Evolutionary conservation across 257 asterid genomes (phyloP), one percentile per base, ranked within the genome.

Genomic region (Ligustrum vulgare): DNA sequence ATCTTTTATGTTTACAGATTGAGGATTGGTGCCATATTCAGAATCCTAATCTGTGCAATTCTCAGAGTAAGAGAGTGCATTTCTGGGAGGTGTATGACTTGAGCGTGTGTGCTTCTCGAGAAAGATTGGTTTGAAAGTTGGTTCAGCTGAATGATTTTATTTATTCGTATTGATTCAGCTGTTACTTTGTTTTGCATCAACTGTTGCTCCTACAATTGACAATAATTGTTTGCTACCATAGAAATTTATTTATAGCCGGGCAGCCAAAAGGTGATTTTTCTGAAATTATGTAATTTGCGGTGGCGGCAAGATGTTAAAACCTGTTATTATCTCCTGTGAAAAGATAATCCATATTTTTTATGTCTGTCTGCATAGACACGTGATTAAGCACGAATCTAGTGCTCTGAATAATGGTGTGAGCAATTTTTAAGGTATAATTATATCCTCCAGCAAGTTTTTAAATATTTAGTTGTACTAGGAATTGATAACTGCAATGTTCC

Each of bases 81-180:
- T 78, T 49, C 51, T 36, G 18, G 34, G 68, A 78, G 83, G 86
- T 75, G 67, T 67, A 72, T 35, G 76, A 28, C 66, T 66, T 47
- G n/a, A 34, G 47, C 56, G 56, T 43, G 32, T 54, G 47, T 67
- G 7, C 58, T 20, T 0, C 41, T 18, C 32, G n/a, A 11, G 18
- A 18, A 36, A 71, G n/a, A 70, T 18, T 49, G 71, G 74, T 58
- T 64, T 70, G 28, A 11, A 41, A 72, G 23, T 54, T 60, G 74
- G 13, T 71, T 18, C 11, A 67, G 66, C 37, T 71, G 71, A 34
- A 69, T 49, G 23, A 31, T n/a, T 25, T 45, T 28, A 0, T 35
- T 35, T 35, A 4, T 5, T 3, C 37, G 6, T 35, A 35, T 35
- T 35, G 37, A 35, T 35, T 35, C 6, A 5, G 37, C 37, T 28